Evolutionary conservation across 2,329 filamentous ascomycete genomes (phyloP), one percentile per base, ranked within the genome.

Genomic region (Aspergillus alliaceus): DNA sequence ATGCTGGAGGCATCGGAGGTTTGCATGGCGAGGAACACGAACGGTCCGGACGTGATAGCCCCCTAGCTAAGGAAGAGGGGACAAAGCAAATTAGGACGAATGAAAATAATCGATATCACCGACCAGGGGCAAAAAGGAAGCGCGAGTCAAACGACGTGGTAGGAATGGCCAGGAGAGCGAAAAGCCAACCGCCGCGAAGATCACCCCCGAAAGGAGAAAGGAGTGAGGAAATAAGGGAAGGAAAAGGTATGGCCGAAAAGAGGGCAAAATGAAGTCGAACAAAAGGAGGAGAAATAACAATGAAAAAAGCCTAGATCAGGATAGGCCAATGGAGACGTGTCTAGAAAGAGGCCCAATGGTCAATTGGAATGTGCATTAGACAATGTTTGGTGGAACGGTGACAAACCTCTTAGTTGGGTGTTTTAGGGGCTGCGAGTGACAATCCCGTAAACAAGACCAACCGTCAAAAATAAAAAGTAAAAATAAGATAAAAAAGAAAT

Each of bases 11-110:
- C 87, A 77, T 91, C 76, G 66, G 86, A 78, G 90, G 90, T 85
- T 96, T 79, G 93, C 93, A 97, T 97, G 79, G 86, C 87, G 81
- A 93, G 86, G 59, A 56, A 50, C 58, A 53, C 54, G 56, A 53
- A 44, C 39, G 54, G 60, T 49, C 42, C 47, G 90, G 88, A 91
- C 87, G 82, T 90, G 85, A 77, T 83, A 89, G 90, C 93, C 90
- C 90, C 89, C 86, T 80, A 86, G 80, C 77, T 82, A 82, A 78
- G 88, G 86, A 77, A 89, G 89, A 81, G 91, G 80, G 75, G 90
- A 86, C 82, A 90, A 27, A 44, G 40, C 11, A 44, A 44, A 44
- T 27, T 89, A 89, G 89, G 42, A 35, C 48, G 29, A 60, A 54
- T 40, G 25, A 44, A n/a, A 44, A 44, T 29, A 47, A 32, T 44